These are phyloP conservation scores for Margaritispora aquatica DNA, from an alignment of 495 filamentous ascomycete genomes.

Conservation along the genomic window DNA sequence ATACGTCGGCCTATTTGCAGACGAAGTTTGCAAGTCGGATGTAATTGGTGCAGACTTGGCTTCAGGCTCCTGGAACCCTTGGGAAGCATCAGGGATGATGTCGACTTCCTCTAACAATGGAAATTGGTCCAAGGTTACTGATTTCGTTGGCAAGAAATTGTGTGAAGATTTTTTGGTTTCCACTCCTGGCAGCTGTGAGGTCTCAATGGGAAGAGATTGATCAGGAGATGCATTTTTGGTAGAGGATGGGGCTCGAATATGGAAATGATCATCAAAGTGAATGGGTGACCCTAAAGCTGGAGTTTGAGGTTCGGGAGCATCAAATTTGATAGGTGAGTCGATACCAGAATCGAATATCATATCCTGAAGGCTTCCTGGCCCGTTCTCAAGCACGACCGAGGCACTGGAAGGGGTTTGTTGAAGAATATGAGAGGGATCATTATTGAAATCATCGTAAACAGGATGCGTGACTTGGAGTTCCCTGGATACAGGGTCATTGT, in stretches of 20 bases:
- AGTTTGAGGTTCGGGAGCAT: not conserved
- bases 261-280: not conserved
- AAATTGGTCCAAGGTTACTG: no score
- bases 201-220: not conserved
- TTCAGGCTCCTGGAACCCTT: no score
- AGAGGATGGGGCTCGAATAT: not conserved
- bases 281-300: conserved; percentile 1
- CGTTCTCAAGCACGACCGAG: not conserved
- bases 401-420: not conserved
- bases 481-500: no score
- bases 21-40: not conserved
- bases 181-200: not conserved
- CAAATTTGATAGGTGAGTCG: not conserved
- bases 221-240: not conserved
- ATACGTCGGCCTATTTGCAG: not conserved
- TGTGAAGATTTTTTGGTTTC: not conserved
- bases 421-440: not conserved
- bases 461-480: no score
- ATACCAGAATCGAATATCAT: not conserved
- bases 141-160: not conserved
- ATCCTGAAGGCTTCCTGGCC: not conserved
- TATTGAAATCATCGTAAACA: not conserved
- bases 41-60: not conserved
- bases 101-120: no score
- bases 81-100: no score